phyloP scores from a whole-genome alignment of 345 rosid species.

The Capsella bursapastoris region DNA sequence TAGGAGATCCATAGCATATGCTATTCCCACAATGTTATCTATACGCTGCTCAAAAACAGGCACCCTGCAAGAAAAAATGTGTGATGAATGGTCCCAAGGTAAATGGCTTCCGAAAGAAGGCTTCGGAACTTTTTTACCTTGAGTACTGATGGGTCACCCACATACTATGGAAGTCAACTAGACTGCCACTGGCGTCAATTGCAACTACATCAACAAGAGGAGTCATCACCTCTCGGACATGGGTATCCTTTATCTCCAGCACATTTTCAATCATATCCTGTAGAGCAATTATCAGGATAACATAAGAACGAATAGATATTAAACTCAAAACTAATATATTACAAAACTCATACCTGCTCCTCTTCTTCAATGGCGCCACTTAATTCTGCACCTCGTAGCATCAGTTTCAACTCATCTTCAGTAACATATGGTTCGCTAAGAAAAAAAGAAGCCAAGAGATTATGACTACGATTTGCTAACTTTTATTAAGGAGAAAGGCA shows the following conservation, averaged over 20 bases:
- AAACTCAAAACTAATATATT: slow-evolving; percentile 1
- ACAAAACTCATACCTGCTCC: slow-evolving; percentile 69
- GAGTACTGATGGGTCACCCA: slow-evolving; percentile 99
- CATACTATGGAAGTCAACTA: slow-evolving; percentile 82
- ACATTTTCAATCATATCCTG: slow-evolving; percentile 99
- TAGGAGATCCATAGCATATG: slow-evolving; percentile 96
- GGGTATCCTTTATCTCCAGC: slow-evolving; percentile 95
- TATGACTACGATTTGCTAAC: not conserved
- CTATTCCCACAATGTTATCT: slow-evolving; percentile 96
- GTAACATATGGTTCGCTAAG: slow-evolving; percentile 92
- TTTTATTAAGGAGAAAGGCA: slow-evolving; percentile 30
- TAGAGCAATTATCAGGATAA: slow-evolving; percentile 28
- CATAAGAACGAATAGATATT: slow-evolving; percentile 32
- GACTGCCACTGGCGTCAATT: slow-evolving; percentile 80
- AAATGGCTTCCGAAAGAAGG: slow-evolving; percentile 8
- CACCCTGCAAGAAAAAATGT: slow-evolving; percentile 64
- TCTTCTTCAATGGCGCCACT: slow-evolving; percentile 99
- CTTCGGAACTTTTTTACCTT: slow-evolving; percentile 52
- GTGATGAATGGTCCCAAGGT: slow-evolving; percentile 20
- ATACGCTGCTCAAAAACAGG: slow-evolving; percentile 99
- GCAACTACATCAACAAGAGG: slow-evolving; percentile 99
- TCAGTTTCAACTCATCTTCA: slow-evolving; percentile 93
- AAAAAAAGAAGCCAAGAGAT: not conserved
- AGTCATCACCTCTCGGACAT: slow-evolving; percentile 99
- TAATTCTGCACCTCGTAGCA: slow-evolving; percentile 94